Evolutionary conservation across 805 yeast genomes (phyloP).

Genomic region (Candida yuanshanica): DNA sequence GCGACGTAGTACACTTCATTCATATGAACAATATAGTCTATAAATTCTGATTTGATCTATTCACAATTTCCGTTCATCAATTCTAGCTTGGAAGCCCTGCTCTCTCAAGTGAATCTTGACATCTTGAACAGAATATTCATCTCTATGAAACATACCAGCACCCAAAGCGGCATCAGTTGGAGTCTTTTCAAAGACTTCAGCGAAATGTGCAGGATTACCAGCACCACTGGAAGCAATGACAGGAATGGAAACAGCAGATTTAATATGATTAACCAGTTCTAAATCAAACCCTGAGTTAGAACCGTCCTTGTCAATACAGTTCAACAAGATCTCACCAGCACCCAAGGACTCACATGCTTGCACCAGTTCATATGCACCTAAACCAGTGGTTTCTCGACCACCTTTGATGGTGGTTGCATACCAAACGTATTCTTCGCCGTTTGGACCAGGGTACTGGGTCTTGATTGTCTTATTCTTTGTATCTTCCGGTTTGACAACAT

Average conservation of each 20-base stretch:
- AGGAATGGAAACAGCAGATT: constrained; percentile 74
- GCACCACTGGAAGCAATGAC: constrained; percentile 99
- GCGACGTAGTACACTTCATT: no score
- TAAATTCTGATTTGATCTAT: background rate
- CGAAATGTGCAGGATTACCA: constrained; percentile 86
- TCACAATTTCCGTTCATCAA: constrained; percentile 33
- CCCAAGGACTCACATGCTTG: constrained; percentile 88
- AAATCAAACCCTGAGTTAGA: constrained; percentile 90
- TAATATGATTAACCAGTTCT: constrained; percentile 76
- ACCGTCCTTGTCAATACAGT: constrained; percentile 97
- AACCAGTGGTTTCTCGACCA: constrained; percentile 83
- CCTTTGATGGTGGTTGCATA: constrained; percentile 96
- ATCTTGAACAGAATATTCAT: constrained; percentile 80
- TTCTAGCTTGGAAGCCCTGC: constrained; percentile 67
- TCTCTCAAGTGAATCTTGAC: constrained; percentile 65
- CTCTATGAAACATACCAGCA: constrained; percentile 98
- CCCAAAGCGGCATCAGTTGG: constrained; percentile 95
- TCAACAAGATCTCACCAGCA: constrained; percentile 90
- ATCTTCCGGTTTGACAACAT: constrained; percentile 55
- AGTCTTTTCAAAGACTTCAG: constrained; percentile 78
- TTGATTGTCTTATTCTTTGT: constrained; percentile 60
- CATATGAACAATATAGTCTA: no score
- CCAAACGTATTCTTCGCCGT: constrained; percentile 86
- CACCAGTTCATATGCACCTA: constrained; percentile 89
- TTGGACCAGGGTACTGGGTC: constrained; percentile 70